Conservation (phyloP, 225 moss, liverwort and hornwort species). For the Thuidium tamariscinum region DNA sequence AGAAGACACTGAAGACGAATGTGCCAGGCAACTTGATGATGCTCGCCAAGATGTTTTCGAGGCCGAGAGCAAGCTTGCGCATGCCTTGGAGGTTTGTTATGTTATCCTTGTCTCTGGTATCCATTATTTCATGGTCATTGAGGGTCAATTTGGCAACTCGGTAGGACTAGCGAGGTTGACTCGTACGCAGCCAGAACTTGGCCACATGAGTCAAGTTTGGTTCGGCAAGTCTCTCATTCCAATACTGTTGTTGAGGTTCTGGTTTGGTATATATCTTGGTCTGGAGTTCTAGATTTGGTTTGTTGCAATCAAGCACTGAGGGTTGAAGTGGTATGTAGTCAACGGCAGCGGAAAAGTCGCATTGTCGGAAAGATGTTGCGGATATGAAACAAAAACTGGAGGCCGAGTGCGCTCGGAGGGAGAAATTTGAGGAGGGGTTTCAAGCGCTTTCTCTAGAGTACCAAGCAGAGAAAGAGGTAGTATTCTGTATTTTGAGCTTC, state of each 20-base stretch:
- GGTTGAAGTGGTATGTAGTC: slow-evolving; percentile 17
- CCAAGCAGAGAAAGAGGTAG: slow-evolving; percentile 18
- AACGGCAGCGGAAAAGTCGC: slow-evolving; percentile 53
- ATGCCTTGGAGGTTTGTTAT: slow-evolving; percentile 54
- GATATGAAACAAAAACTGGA: slow-evolving; percentile 60
- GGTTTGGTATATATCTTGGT: background rate
- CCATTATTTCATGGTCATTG: background rate
- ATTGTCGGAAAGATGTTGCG: slow-evolving; percentile 33
- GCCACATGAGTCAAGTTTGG: background rate
- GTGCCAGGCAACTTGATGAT: slow-evolving; percentile 74
- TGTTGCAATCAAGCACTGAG: slow-evolving; percentile 3
- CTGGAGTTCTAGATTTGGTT: background rate
- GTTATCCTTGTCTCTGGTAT: background rate
- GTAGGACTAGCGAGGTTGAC: background rate
- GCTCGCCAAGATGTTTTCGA: slow-evolving; percentile 57
- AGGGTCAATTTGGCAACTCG: background rate
- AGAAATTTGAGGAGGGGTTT: slow-evolving; percentile 59
- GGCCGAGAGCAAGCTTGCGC: slow-evolving; percentile 61
- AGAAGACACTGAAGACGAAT: slow-evolving; percentile 70
- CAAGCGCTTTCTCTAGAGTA: background rate
- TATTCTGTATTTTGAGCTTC: background rate
- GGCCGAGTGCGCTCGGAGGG: slow-evolving; percentile 43
- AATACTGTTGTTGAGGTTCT: background rate
- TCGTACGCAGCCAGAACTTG: background rate
- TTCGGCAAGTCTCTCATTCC: background rate